Evolutionary conservation across 2,329 filamentous ascomycete species (phyloP).

Genomic region (Penicillium rolfsii): DNA sequence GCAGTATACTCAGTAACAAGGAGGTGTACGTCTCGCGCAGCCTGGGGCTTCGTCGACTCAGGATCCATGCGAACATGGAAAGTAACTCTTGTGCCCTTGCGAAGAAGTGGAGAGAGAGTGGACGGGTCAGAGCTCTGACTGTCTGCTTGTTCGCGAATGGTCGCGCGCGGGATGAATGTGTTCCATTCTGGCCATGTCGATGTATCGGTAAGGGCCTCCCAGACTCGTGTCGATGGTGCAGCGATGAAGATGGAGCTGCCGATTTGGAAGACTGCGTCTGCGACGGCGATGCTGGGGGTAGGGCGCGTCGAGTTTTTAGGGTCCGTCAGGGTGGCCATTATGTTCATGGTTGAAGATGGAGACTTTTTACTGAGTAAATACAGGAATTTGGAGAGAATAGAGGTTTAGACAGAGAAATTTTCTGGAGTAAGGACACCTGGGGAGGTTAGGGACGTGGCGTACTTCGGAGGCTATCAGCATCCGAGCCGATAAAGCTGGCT

Average conservation of each 20-base stretch:
- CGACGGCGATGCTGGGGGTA: conserved; percentile 39
- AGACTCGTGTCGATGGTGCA: conserved; percentile 48
- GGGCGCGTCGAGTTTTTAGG: conserved; percentile 29
- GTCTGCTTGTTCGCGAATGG: conserved; percentile 48
- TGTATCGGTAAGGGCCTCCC: conserved; percentile 49
- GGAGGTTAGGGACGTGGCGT: neutral
- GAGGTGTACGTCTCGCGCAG: conserved; percentile 30
- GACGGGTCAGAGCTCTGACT: conserved; percentile 14
- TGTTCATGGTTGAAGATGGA: neutral
- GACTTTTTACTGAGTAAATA: too few relatives aligned
- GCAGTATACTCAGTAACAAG: conserved; percentile 42
- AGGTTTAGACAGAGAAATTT: neutral
- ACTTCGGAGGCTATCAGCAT: neutral
- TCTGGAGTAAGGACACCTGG: too few relatives aligned
- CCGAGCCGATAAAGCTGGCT: conserved; percentile 5
- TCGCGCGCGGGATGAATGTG: conserved; percentile 50
- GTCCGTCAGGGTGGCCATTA: conserved; percentile 20
- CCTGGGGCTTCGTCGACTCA: conserved; percentile 28
- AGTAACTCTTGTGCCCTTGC: conserved; percentile 48
- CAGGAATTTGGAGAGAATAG: neutral
- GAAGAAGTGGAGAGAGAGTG: conserved; percentile 34
- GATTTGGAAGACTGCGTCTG: conserved; percentile 36
- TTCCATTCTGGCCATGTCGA: conserved; percentile 55
- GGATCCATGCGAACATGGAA: conserved; percentile 50
- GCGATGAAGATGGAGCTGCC: conserved; percentile 44